Percentiles rank a stretch among this genome's conserved stretches.
phyloP scores from a whole-genome alignment of 305 asterid species.

The Fraxinus floribunda region DNA sequence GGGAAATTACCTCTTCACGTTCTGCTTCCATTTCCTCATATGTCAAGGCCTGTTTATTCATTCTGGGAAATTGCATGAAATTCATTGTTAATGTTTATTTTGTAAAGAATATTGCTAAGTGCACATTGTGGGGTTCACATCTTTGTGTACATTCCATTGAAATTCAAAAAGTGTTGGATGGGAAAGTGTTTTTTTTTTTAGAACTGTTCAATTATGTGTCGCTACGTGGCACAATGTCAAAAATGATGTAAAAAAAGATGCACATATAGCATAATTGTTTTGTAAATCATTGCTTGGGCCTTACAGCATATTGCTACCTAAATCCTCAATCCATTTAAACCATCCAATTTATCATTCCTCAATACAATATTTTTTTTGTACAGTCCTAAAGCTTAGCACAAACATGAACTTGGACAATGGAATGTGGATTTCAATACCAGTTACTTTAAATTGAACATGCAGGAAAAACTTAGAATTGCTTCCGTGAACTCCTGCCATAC shows the following conservation, averaged over 20 bases:
- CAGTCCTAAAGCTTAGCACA: neutral
- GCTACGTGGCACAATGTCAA: neutral
- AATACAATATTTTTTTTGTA: neutral
- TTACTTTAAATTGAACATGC: conserved; percentile 4
- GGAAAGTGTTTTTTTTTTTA: too few species aligned
- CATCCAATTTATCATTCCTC: neutral
- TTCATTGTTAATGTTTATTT: conserved; percentile 8
- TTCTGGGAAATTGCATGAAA: neutral
- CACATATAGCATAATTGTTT: neutral
- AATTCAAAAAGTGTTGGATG: too few species aligned
- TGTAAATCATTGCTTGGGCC: neutral
- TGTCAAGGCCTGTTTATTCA: too few species aligned
- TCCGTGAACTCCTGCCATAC: conserved; percentile 30
- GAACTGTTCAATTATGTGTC: neutral
- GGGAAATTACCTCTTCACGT: too few species aligned
- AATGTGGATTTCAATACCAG: neutral
- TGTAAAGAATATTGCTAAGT: neutral
- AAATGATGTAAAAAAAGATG: too few species aligned
- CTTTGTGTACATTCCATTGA: too few species aligned
- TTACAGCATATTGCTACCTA: neutral
- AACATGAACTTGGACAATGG: neutral
- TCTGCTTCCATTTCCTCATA: too few species aligned
- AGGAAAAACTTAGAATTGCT: conserved; percentile 5
- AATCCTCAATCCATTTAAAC: conserved; percentile 4
- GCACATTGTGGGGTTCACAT: too few species aligned